Evolutionary conservation across 140 eudicot genomes (phyloP), one percentile per base, ranked within the genome.

Genomic region (Ambrosia hybrid): DNA sequence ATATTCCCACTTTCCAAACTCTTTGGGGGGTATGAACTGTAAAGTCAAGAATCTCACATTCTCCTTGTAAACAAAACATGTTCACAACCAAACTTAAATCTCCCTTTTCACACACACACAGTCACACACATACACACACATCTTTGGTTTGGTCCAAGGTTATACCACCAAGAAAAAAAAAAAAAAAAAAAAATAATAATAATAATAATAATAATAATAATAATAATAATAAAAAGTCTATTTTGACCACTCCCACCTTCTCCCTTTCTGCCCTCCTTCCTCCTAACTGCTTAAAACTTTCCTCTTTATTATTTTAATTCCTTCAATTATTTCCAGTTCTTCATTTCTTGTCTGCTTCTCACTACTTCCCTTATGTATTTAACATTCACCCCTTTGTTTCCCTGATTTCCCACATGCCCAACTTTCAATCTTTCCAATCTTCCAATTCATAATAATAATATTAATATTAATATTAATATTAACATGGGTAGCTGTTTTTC

Each of bases 401-500:
- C 77, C 56, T 34, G 33, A 12, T 36, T 51, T 72, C 74, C 68
- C 5, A 57, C 73, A 78, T 49, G 14, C 51, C 65, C 53, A 68
- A 68, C 41, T 48, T 78, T 16, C 68, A 45, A 3, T 21, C 26
- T 71, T 71, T 21, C 26, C 26, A 21, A 21, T 21, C 26, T 21
- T 21, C 26, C 34, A 30, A 30, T 2, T 30, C 34, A 30, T 30
- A 30, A 30, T 30, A 30, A 30, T 30, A 30, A 30, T 30, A 30
- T 30, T 30, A 30, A n/a, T n/a, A n/a, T 51, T 65, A 43, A 75
- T 39, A 57, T n/a, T n/a, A n/a, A 62, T 62, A 14, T 3, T 8
- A 76, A 36, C 36, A 79, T 80, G 84, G 84, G 84, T 63, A 30
- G 45, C 73, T 80, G 84, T 51, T 80, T 80, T 64, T 75, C 84